Conservation (phyloP, 2,329 filamentous ascomycete genomes). For the Pseudogymnoascus verrucosus region DNA sequence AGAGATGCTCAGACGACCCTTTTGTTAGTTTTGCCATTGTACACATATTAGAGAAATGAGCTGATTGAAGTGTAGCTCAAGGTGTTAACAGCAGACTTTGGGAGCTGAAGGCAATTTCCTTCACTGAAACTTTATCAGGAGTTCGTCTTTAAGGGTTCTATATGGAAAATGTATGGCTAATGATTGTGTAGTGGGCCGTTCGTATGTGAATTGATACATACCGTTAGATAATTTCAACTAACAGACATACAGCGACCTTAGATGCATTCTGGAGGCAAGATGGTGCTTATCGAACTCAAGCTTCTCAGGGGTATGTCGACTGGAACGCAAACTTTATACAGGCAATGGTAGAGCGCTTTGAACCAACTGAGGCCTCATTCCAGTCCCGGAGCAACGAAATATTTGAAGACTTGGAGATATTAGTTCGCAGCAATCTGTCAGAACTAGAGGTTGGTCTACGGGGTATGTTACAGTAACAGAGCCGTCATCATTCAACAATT, state of each 20-base stretch:
- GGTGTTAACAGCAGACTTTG: slow-evolving; percentile 8
- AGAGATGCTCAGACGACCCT: slow-evolving; percentile 8
- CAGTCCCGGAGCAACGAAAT: slow-evolving; percentile 2
- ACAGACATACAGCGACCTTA: slow-evolving; percentile 11
- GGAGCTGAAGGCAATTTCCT: slow-evolving; percentile 8
- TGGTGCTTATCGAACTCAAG: slow-evolving; percentile 10
- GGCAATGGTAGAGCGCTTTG: slow-evolving; percentile 12
- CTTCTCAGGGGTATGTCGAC: background rate
- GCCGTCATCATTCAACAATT: background rate
- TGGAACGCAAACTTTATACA: slow-evolving; percentile 15
- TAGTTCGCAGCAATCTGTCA: background rate
- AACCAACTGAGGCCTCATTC: slow-evolving; percentile 10
- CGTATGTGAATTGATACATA: background rate
- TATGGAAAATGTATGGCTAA: background rate
- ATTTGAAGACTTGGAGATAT: background rate
- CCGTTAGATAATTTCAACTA: background rate
- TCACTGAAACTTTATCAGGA: background rate
- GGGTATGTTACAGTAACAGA: background rate
- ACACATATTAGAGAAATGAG: background rate
- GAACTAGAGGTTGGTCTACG: background rate
- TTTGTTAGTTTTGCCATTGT: slow-evolving; percentile 2
- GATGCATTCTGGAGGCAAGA: slow-evolving; percentile 13
- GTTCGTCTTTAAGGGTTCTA: slow-evolving; percentile 8
- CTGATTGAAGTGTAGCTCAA: slow-evolving; percentile 11
- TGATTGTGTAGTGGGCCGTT: background rate